Evolutionary conservation across 768 basidiomycete genomes (phyloP).

Genomic region (Termitomyces sp.): DNA sequence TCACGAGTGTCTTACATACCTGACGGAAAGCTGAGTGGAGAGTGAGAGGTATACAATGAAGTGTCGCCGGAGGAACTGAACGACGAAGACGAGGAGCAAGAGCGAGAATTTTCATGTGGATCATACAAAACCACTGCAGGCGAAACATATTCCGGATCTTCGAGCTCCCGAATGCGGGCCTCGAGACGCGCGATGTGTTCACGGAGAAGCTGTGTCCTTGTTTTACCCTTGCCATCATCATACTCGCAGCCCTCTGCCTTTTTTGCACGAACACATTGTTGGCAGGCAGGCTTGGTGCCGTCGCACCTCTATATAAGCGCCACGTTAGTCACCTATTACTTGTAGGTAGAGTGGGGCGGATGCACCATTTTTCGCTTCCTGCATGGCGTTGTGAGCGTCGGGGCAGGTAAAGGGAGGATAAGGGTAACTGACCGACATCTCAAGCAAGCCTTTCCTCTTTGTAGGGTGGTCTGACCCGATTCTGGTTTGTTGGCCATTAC

Average conservation of each 20-base stretch:
- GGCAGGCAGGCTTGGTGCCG: constrained; percentile 71
- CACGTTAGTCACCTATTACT: neutral
- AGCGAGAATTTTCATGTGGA: constrained; percentile 51
- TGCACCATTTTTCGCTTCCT: constrained; percentile 72
- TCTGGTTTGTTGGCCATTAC: constrained; percentile 51
- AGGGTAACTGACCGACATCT: constrained; percentile 55
- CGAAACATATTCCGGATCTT: constrained; percentile 68
- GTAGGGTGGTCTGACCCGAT: constrained; percentile 42
- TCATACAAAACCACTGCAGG: constrained; percentile 70
- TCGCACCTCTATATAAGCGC: constrained; percentile 60
- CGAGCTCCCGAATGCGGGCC: constrained; percentile 67
- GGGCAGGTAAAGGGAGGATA: constrained; percentile 7
- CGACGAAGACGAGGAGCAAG: constrained; percentile 55
- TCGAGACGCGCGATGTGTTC: constrained; percentile 76
- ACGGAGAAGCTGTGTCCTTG: constrained; percentile 72
- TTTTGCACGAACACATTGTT: constrained; percentile 76
- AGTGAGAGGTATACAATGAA: constrained; percentile 51
- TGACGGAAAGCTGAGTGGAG: constrained; percentile 46
- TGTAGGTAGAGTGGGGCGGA: neutral
- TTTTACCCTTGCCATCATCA: constrained; percentile 83
- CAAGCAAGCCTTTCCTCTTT: constrained; percentile 69
- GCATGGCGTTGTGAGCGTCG: constrained; percentile 12
- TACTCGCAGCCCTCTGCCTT: constrained; percentile 74
- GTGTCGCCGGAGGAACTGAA: constrained; percentile 49
- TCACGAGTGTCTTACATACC: constrained; percentile 28